A percentile compares a stretch with the other conserved stretches of the same genome.
Evolutionary conservation across 2,329 filamentous ascomycete genomes (phyloP).

Genomic region (Rutstroemia sp.): DNA sequence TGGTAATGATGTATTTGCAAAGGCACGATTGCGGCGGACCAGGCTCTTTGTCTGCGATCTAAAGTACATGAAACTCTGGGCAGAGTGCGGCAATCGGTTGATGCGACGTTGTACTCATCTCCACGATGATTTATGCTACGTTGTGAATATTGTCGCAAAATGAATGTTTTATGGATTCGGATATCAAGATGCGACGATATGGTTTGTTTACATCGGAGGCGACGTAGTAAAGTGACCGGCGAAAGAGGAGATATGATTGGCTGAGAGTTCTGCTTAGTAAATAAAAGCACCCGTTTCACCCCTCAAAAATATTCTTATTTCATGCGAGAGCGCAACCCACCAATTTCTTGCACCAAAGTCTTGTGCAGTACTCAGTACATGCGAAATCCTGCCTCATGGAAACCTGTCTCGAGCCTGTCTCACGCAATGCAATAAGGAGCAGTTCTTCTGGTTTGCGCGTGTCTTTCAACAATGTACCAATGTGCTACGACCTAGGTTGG

Average conservation of each 20-base stretch:
- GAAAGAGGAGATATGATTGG: background rate
- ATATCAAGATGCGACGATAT: constrained; percentile 4
- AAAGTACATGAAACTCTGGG: constrained; percentile 7
- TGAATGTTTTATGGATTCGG: background rate
- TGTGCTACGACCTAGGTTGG: too few species aligned
- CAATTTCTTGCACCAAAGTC: too few species aligned
- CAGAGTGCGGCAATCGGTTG: background rate
- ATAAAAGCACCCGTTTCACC: too few species aligned
- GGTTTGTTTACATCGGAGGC: constrained; percentile 8
- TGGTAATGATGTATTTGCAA: constrained; percentile 3
- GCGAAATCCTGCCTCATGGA: too few species aligned
- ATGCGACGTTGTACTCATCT: background rate
- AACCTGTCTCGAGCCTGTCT: too few species aligned
- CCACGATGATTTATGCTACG: background rate
- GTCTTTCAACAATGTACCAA: too few species aligned
- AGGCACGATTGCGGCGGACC: background rate
- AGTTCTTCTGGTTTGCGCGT: too few species aligned
- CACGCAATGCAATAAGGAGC: too few species aligned
- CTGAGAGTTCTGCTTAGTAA: background rate
- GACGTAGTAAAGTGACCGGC: background rate
- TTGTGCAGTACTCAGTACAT: too few species aligned
- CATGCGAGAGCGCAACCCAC: too few species aligned
- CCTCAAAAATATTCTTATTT: too few species aligned
- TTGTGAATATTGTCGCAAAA: constrained; percentile 10
- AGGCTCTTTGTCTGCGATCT: background rate